A percentile compares a stretch with the other conserved stretches of the same genome.
These are phyloP conservation scores for Phytophthora sansomeana DNA, from an alignment of 352 stramenopile species.

Conservation along the genomic window DNA sequence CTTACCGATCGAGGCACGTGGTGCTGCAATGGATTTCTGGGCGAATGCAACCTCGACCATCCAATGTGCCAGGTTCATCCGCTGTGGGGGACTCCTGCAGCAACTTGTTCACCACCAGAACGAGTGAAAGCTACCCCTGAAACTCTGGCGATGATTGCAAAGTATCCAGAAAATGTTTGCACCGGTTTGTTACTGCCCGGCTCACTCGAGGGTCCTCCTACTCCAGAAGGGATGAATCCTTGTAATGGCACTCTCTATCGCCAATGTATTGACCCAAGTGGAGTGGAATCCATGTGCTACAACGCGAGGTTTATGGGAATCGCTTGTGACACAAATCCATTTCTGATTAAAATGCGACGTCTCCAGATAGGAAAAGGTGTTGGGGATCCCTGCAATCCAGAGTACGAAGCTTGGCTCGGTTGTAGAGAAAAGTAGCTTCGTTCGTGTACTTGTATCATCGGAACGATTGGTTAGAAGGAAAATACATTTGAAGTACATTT, in stretches of 20 bases:
- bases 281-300: slow-evolving; percentile 43
- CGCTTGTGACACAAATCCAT: slow-evolving; percentile 31
- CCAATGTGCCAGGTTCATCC: slow-evolving; percentile 31
- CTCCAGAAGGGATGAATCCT: slow-evolving; percentile 25
- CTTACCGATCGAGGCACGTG: slow-evolving; percentile 21
- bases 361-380: slow-evolving; percentile 33
- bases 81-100: slow-evolving; percentile 30
- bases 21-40: slow-evolving; percentile 49
- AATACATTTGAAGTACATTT: no score
- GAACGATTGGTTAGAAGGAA: no score
- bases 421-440: slow-evolving; percentile 12
- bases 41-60: slow-evolving; percentile 22
- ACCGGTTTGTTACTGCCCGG: slow-evolving; percentile 18
- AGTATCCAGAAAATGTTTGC: slow-evolving; percentile 35
- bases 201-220: slow-evolving; percentile 21
- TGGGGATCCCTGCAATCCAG: slow-evolving; percentile 31
- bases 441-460: neutral
- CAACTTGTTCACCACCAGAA: slow-evolving; percentile 18
- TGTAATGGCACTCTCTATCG: slow-evolving; percentile 55
- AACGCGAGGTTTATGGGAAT: slow-evolving; percentile 43
- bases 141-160: slow-evolving; percentile 28
- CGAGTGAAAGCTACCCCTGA: slow-evolving; percentile 13
- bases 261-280: slow-evolving; percentile 29
- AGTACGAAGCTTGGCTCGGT: slow-evolving; percentile 44
- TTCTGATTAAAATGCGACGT: slow-evolving; percentile 35